Evolutionary conservation across 2,329 filamentous ascomycete genomes (phyloP), one percentile per base, ranked within the genome.

Genomic region (Colletotrichum tanaceti): DNA sequence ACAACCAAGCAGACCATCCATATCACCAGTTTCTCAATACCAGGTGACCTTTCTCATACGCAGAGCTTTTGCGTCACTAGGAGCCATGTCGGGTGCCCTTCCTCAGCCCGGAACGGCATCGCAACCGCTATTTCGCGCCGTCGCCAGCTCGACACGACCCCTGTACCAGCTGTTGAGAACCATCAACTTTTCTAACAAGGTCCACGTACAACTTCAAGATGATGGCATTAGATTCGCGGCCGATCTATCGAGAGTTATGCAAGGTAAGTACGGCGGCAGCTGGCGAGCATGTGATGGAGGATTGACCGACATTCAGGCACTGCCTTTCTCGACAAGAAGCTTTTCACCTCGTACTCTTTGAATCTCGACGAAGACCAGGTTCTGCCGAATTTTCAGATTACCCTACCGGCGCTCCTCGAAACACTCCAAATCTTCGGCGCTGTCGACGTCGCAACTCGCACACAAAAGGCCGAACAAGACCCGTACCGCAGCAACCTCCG

Each of bases 361-460:
- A 90, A 90, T 71, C 83, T 81, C 67, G 82, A 77, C 32, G 73
- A 71, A 6, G 77, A 76, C 13, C 77, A 78, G 0, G 66, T 77
- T 4, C 85, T 88, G 38, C 90, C 93, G 9, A 88, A 87, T 59
- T 99, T 99, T 77, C 91, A 97, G 76, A 91, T 98, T 72, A 96
- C 94, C 2, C 87, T 99, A 10, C 86, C 91, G 5, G 93, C 95
- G 20, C 87, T 99, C 3, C 88, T 99, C 61, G 96, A 98, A 81
- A 97, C 95, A 0, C 86, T 99, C 9, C 95, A 98, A 75, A 98
- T 99, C 58, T 97, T 99, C 75, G 93, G 93, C 58, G 89, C 94
- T n/a, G 88, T 94, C 53, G 91, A 93, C 72, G 85, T 89, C 16
- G 83, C 87, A 6, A 84, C 82, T 47, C 86, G 87, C 71, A 82